Evolutionary conservation across 768 basidiomycete genomes (phyloP).

Genomic region (Lepiota brunneoincarnata): DNA sequence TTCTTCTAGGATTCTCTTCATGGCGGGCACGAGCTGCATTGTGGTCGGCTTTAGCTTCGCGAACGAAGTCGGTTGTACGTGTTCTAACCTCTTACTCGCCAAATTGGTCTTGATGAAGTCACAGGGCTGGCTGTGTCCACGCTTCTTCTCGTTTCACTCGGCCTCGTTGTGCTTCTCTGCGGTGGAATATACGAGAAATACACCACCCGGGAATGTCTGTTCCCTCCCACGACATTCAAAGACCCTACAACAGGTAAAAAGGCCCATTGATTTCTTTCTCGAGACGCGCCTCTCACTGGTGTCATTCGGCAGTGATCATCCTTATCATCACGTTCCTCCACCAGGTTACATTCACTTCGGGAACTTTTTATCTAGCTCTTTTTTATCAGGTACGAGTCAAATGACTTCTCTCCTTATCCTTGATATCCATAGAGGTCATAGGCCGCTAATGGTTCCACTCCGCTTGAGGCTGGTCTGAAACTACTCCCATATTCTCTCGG

Average conservation of each 20-base stretch:
- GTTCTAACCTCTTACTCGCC: conserved; percentile 5
- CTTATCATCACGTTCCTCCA: conserved; percentile 75
- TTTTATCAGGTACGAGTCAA: conserved; percentile 66
- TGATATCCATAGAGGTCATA: conserved; percentile 25
- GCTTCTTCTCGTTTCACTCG: conserved; percentile 54
- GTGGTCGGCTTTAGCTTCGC: conserved; percentile 82
- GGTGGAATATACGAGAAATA: conserved; percentile 68
- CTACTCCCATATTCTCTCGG: conserved; percentile 85
- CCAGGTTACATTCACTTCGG: conserved; percentile 79
- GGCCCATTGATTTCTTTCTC: conserved; percentile 6
- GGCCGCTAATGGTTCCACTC: conserved; percentile 71
- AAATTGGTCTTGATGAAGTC: conserved; percentile 16
- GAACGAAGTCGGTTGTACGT: conserved; percentile 64
- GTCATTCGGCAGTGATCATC: conserved; percentile 48
- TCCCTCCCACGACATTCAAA: conserved; percentile 62
- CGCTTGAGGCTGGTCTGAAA: conserved; percentile 68
- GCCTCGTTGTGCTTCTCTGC: conserved; percentile 48
- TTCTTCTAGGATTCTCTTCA: conserved; percentile 65
- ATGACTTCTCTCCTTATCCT: conserved; percentile 11
- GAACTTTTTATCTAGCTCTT: conserved; percentile 82
- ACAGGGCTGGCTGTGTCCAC: conserved; percentile 67
- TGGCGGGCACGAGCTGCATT: conserved; percentile 69
- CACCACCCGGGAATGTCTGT: conserved; percentile 68
- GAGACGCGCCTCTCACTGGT: conserved; percentile 17
- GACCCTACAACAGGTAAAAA: conserved; percentile 57